Evolutionary conservation across 1,139 yeast genomes (phyloP), one percentile per base, ranked within the genome.

Genomic region (Candida tetrigidarum): DNA sequence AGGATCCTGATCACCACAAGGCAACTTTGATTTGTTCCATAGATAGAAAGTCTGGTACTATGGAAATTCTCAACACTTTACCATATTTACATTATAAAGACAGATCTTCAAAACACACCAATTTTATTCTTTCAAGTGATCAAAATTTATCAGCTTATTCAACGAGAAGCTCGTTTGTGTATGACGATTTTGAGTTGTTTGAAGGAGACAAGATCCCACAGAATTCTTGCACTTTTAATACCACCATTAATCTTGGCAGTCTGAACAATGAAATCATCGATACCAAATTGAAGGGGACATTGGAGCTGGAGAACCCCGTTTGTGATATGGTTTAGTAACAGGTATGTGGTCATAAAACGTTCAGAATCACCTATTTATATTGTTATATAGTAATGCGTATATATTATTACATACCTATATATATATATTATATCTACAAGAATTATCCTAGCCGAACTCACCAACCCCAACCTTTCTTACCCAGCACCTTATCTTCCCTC

Each of bases 401-500:
- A 38, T 46, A 43, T 16, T n/a, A 1, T 14, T 12, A 28, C n/a
- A n/a, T n/a, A n/a, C n/a, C n/a, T n/a, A n/a, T n/a, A n/a, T n/a
- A n/a, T n/a, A n/a, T n/a, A n/a, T n/a, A n/a, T n/a, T n/a, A n/a
- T n/a, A n/a, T n/a, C n/a, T 37, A 30, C 41, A 37, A 41, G 35
- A 19, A 11, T 25, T 8, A 5, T 9, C n/a, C 2, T 2, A 25
- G 2, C 5, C 10, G 9, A 22, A 25, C 23, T 40, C 33, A 74
- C 50, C 64, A 61, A 4, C 78, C 78, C 80, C 80, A 74, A 7
- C 80, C 80, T 28, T 71, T 69, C 50, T 61, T 66, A 0, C 80
- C 79, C 37, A 66, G 65, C 22, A 55, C 53, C 49, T 62, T 64
- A 49, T 74, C 79, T 44, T 63, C 57, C 49, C 59, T 69, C 53